Base-by-base conservation (phyloP, 148 eudicot genomes). In the Cornus florida region DNA sequence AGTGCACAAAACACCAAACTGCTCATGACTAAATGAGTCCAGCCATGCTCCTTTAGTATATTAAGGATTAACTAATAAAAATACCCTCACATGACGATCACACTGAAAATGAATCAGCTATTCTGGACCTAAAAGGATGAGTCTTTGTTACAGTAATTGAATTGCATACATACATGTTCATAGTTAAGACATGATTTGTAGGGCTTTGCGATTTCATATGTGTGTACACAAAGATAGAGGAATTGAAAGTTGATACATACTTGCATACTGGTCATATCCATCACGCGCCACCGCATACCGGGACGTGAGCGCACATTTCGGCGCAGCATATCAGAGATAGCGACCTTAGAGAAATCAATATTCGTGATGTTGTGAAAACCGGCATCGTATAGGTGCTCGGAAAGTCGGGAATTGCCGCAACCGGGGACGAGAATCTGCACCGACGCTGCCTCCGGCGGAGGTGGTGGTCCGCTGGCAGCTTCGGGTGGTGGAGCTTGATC, bases 251-350 rank as follows among this genome's bases (percentile, higher is more conserved):
- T 28, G 9, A 46, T 10, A 39, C 24, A 7, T n/a, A 94, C 99
- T 92, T 93, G 99, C 92, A 96, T 85, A 31, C 43, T 22, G 43
- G 99, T 93, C 88, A 96, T 96, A 78, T 96, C 98, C 99, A 96
- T 96, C 43, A 93, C 91, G n/a, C 99, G 91, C 99, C 99, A 96
- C 24, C 92, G 90, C 99, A 96, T 93, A 11, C 31, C 85, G 0
- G 97, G 97, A 17, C 99, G 84, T 0, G 81, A 83, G 62, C 97
- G 71, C 50, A 96, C 92, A 78, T 96, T 93, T n/a, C 97, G 80
- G 69, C 92, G 86, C 77, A 96, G 76, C 99, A 96, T 96, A 71
- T 90, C 97, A 62, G 90, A 88, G 31, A 96, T 89, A 13, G 91
- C 99, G 71, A 96, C 99, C 71, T 93, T 96, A 4, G 99, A 96